phyloP scores from a whole-genome alignment of 2,329 filamentous ascomycete species.

The Dothiorella sarmentorum region DNA sequence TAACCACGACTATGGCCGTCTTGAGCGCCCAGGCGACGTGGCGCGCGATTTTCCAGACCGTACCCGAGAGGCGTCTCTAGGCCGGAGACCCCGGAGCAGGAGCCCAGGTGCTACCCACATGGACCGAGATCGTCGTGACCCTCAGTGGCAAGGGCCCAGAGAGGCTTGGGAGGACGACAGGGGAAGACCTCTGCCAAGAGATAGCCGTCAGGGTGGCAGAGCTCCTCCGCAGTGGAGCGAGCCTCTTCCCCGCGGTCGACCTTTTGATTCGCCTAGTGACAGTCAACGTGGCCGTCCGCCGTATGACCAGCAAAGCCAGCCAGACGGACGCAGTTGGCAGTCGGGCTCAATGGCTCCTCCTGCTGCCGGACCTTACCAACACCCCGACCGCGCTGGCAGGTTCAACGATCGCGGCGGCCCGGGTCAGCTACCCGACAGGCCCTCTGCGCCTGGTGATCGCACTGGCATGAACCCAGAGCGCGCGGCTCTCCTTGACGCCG shows the following conservation, averaged over 20 bases:
- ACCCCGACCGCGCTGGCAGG: background rate
- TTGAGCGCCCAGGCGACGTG: constrained; percentile 42
- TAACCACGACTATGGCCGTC: constrained; percentile 42
- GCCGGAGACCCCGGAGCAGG: constrained; percentile 35
- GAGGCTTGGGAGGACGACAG: constrained; percentile 37
- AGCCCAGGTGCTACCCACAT: constrained; percentile 34
- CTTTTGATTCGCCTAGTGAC: constrained; percentile 6
- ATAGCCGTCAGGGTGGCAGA: constrained; percentile 24
- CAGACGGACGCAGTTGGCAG: constrained; percentile 14
- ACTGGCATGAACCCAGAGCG: constrained; percentile 42
- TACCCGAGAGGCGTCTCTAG: constrained; percentile 42
- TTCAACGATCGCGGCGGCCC: background rate
- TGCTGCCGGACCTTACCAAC: constrained; percentile 11
- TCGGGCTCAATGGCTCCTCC: constrained; percentile 16
- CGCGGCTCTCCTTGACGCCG: constrained; percentile 37
- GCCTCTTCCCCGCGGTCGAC: constrained; percentile 2
- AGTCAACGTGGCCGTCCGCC: constrained; percentile 25
- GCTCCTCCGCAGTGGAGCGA: constrained; percentile 10
- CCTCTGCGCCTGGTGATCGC: constrained; percentile 1
- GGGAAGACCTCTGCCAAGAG: constrained; percentile 31
- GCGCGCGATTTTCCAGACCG: constrained; percentile 26
- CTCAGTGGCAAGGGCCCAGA: constrained; percentile 27
- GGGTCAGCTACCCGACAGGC: constrained; percentile 2
- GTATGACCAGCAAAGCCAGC: constrained; percentile 29
- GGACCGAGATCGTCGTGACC: constrained; percentile 31